Evolutionary conservation across 257 asterid species (phyloP).

Genomic region (Nicotiana paniculata): DNA sequence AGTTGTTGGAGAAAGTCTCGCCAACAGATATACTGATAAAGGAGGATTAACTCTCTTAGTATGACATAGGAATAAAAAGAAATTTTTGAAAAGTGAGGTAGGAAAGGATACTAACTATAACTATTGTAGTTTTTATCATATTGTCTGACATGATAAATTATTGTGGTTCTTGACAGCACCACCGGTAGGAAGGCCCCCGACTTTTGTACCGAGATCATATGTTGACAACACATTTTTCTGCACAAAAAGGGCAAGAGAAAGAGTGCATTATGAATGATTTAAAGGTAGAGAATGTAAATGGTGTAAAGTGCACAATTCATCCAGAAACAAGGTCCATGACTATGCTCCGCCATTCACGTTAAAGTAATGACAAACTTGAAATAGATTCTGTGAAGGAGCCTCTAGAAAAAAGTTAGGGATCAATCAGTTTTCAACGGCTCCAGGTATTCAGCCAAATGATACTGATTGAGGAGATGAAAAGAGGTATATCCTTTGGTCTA

Average conservation of each 20-base stretch:
- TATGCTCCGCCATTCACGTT: not conserved
- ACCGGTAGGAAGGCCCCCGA: constrained; percentile 34
- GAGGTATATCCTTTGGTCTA: not conserved
- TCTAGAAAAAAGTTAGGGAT: not conserved
- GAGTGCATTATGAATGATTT: not conserved
- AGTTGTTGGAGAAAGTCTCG: not conserved
- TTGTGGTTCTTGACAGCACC: constrained; percentile 11
- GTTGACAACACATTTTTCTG: constrained; percentile 59
- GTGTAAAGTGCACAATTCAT: no score
- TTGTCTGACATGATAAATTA: constrained; percentile 21
- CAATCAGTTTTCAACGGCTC: not conserved
- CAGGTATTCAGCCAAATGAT: not conserved
- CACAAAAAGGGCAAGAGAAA: constrained; percentile 13
- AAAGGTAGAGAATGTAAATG: not conserved
- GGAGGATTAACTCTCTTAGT: not conserved
- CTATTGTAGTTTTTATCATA: not conserved
- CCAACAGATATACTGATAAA: not conserved
- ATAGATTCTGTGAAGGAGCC: not conserved
- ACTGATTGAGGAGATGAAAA: not conserved
- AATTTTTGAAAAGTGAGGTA: not conserved
- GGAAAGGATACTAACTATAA: not conserved
- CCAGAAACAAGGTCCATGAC: not conserved
- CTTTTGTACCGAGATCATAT: constrained; percentile 34
- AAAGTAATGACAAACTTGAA: not conserved
- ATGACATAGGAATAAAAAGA: not conserved